phyloP scores from a whole-genome alignment of 768 basidiomycete genomes.

The Lanmaoa pseudosensibilis region DNA sequence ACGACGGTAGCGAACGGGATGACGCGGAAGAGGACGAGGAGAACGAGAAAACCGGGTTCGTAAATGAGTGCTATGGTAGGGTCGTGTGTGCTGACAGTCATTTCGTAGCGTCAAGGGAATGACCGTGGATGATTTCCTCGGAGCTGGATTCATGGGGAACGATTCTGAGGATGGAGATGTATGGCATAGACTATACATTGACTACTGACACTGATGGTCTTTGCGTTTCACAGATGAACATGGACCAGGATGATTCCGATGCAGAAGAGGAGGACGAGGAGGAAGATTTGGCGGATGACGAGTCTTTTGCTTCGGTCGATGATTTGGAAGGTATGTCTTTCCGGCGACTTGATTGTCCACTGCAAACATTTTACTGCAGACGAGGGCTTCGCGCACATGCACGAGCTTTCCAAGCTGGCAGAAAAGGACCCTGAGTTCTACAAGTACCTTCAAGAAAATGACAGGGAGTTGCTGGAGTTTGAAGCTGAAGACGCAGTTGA shows the following conservation, averaged over 20 bases:
- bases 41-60: conserved; percentile 10
- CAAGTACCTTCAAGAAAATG: conserved; percentile 97
- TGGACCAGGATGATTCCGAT: conserved; percentile 29
- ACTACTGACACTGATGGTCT: conserved; percentile 1
- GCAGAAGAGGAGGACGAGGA: conserved; percentile 46
- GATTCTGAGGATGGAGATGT: conserved; percentile 49
- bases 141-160: conserved; percentile 69
- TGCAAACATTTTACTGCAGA: conserved; percentile 40
- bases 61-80: neutral
- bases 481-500: conserved; percentile 47
- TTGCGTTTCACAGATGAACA: conserved; percentile 20
- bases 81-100: neutral
- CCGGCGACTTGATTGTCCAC: neutral
- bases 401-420: conserved; percentile 83
- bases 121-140: conserved; percentile 78
- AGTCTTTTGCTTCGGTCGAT: conserved; percentile 77
- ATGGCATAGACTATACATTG: conserved; percentile 9
- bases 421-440: conserved; percentile 99
- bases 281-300: conserved; percentile 49
- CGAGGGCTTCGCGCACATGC: conserved; percentile 71
- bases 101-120: conserved; percentile 38
- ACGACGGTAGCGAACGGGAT: conserved; percentile 31
- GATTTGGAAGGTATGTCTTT: conserved; percentile 60
- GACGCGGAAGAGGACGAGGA: conserved; percentile 18
- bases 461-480: conserved; percentile 87